phyloP scores from a whole-genome alignment of 1,139 yeast genomes.

The Nakaseomyces uthaithaninus region DNA sequence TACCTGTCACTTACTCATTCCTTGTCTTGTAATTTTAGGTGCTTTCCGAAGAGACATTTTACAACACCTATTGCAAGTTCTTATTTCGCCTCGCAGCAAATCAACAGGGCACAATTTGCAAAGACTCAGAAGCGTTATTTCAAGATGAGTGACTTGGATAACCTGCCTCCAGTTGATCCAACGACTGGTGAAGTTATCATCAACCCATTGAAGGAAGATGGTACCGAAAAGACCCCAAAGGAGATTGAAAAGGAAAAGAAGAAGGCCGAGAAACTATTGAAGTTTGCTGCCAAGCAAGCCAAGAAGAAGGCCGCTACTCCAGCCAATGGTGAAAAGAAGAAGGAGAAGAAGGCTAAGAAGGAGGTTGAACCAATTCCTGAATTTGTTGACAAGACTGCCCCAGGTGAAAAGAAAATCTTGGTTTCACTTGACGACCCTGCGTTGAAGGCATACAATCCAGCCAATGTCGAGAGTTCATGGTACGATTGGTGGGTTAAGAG shows the following conservation, averaged over 20 bases:
- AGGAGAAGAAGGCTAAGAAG: slow-evolving; percentile 66
- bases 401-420: slow-evolving; percentile 86
- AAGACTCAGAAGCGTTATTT: slow-evolving; percentile 7
- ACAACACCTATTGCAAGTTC: slow-evolving; percentile 1
- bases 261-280: slow-evolving; percentile 94
- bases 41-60: not conserved
- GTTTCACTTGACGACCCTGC: slow-evolving; percentile 86
- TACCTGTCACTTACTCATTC: not conserved
- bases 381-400: slow-evolving; percentile 69
- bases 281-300: slow-evolving; percentile 87
- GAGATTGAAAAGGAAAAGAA: slow-evolving; percentile 88
- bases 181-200: slow-evolving; percentile 32
- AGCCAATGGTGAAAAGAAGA: slow-evolving; percentile 39
- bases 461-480: slow-evolving; percentile 94
- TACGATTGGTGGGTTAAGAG: slow-evolving; percentile 93
- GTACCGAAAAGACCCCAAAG: slow-evolving; percentile 51
- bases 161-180: slow-evolving; percentile 32
- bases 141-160: slow-evolving; percentile 27
- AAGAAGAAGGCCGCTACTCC: slow-evolving; percentile 51
- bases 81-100: not conserved
- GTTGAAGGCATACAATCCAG: slow-evolving; percentile 87
- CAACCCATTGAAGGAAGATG: slow-evolving; percentile 34
- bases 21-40: not conserved
- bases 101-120: not conserved
- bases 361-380: slow-evolving; percentile 68